Evolutionary conservation across 176 grass and related monocot genomes (phyloP).

Genomic region (Carex pumila): DNA sequence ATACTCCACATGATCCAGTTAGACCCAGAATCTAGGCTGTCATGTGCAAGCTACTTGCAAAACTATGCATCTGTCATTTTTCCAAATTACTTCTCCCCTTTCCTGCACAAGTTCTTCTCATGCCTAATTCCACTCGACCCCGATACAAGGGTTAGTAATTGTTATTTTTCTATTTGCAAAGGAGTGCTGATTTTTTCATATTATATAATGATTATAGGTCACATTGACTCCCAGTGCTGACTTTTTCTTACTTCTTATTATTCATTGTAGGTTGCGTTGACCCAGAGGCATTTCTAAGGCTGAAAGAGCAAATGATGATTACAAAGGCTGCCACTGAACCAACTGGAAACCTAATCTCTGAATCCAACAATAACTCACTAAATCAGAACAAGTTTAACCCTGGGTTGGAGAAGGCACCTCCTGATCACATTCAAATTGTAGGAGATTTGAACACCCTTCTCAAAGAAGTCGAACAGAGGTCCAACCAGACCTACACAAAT

Average conservation of each 20-base stretch:
- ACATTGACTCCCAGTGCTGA: slow-evolving; percentile 39
- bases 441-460: slow-evolving; percentile 81
- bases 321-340: slow-evolving; percentile 27
- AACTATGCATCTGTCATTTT: slow-evolving; percentile 76
- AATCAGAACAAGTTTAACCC: slow-evolving; percentile 14
- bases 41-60: slow-evolving; percentile 81
- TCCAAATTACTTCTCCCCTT: slow-evolving; percentile 84
- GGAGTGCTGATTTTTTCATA: neutral
- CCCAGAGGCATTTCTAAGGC: slow-evolving; percentile 61
- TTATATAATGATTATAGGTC: slow-evolving; percentile 36
- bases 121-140: slow-evolving; percentile 84
- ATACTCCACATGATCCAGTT: slow-evolving; percentile 99
- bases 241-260: neutral
- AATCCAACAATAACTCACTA: slow-evolving; percentile 25
- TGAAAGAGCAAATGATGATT: slow-evolving; percentile 68
- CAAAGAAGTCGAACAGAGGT: slow-evolving; percentile 59
- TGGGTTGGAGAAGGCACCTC: slow-evolving; percentile 31
- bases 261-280: slow-evolving; percentile 60
- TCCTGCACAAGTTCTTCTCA: slow-evolving; percentile 93
- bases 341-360: slow-evolving; percentile 14
- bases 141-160: slow-evolving; percentile 66
- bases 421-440: slow-evolving; percentile 48
- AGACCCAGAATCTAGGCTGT: slow-evolving; percentile 73
- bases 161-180: slow-evolving; percentile 15
- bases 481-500: slow-evolving; percentile 19